phyloP scores from a whole-genome alignment of 225 moss, liverwort and hornwort genomes.

The Sphagnum tenellum region DNA sequence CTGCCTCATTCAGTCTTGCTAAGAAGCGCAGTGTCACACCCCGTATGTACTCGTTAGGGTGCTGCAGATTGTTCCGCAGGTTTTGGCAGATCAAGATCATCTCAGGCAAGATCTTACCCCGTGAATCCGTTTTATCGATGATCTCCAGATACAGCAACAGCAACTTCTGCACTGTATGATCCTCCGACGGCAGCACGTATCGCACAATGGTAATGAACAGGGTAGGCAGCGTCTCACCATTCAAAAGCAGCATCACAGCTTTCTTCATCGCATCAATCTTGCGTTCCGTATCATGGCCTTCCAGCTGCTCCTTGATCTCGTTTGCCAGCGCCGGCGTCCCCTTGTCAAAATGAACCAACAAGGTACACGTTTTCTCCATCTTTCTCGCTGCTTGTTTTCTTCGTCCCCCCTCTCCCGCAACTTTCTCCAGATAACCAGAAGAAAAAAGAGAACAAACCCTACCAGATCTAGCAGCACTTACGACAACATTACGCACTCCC shows the following conservation, averaged over 20 bases:
- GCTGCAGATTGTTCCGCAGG: constrained; percentile 90
- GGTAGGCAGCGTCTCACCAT: constrained; percentile 81
- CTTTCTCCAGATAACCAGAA: no score
- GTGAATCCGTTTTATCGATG: constrained; percentile 89
- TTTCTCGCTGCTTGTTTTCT: constrained; percentile 8
- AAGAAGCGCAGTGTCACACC: constrained; percentile 87
- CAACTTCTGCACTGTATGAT: constrained; percentile 98
- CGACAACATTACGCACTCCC: no score
- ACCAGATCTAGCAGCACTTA: no score
- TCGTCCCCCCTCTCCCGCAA: no score
- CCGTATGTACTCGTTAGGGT: constrained; percentile 92
- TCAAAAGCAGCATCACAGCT: constrained; percentile 86
- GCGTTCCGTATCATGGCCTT: constrained; percentile 64
- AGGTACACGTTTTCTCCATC: constrained; percentile 92
- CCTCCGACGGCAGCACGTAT: constrained; percentile 91
- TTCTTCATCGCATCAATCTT: constrained; percentile 99
- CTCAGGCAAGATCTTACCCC: constrained; percentile 86
- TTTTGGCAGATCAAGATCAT: constrained; percentile 98
- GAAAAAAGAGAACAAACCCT: no score
- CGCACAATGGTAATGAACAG: constrained; percentile 93
- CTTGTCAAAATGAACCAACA: constrained; percentile 93
- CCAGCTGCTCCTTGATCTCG: constrained; percentile 92
- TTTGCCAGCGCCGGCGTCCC: constrained; percentile 87
- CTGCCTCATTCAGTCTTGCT: constrained; percentile 77
- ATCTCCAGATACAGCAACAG: constrained; percentile 84